Evolutionary conservation across 2,329 filamentous ascomycete species (phyloP), one percentile per base, ranked within the genome.

Genomic region (Trichoderma oligosporum): DNA sequence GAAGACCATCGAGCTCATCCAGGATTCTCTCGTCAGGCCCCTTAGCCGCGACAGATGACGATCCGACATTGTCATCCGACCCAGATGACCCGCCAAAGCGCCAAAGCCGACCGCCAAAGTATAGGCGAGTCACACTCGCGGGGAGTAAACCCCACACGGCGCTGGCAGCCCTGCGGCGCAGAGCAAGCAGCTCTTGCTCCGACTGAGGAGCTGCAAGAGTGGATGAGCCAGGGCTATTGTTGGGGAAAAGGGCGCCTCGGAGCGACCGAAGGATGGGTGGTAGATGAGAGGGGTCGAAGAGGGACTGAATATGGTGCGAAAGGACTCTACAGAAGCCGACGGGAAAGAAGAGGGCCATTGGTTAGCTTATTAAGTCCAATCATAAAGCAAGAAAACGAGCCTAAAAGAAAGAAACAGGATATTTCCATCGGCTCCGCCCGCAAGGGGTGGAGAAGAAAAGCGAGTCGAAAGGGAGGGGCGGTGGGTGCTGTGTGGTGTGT

Each of bases 241-340:
- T 88, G 63, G 94, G 93, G 70, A 97, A 97, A 56, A 97, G 77
- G 60, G 88, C 83, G 66, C 82, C 84, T 69, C 94, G 88, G 66
- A 89, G 79, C 63, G 84, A 82, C 69, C 84, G 83, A 66, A 93
- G 81, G 63, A 89, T 73, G 68, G 78, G 78, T 69, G 88, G 84
- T 56, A 91, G 77, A 64, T 82, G 78, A 61, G 79, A 78, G 64
- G 85, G 78, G 73, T 86, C 82, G 61, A 91, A 77, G 60, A 89
- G 69, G 68, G 73, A 74, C 61, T 77, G 75, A 62, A 85, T 78
- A 64, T 77, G 74, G 70, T 85, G 74, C 53, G 82, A 85, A 62
- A 87, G 73, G 60, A 81, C 78, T 74, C 80, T 88, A 71, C 67
- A 39, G 58, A 60, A 62, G 49, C 16, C 65, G 62, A 61, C 65